phyloP scores from a whole-genome alignment of 179 eudicot species.

The Sideroxylon spinosum region DNA sequence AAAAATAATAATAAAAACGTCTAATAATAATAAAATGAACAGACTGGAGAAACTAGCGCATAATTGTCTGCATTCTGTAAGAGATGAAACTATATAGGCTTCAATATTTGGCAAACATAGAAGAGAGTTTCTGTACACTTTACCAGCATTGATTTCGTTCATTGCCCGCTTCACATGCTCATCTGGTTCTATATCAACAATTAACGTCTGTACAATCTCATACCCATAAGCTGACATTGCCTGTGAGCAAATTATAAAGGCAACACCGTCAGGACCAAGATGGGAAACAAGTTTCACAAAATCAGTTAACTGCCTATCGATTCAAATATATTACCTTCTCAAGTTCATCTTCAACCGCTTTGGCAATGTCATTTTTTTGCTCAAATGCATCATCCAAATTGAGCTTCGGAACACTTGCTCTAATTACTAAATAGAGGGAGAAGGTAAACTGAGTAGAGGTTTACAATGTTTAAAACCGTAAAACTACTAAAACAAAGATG shows the following conservation, averaged over 20 bases:
- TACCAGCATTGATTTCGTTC: constrained; percentile 54
- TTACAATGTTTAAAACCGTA: too few relatives aligned
- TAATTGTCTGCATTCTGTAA: too few relatives aligned
- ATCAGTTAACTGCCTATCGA: neutral
- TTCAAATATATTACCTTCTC: constrained; percentile 20
- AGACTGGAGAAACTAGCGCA: too few relatives aligned
- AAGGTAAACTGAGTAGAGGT: too few relatives aligned
- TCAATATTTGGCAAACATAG: neutral
- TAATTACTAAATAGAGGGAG: constrained; percentile 16
- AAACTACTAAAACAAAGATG: too few relatives aligned
- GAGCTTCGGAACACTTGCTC: constrained; percentile 29
- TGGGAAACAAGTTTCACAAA: neutral
- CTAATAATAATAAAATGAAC: too few relatives aligned
- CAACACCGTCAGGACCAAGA: neutral
- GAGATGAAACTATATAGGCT: neutral
- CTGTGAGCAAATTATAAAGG: constrained; percentile 3
- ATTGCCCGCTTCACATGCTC: constrained; percentile 55
- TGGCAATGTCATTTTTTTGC: constrained; percentile 31
- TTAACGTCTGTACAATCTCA: constrained; percentile 35
- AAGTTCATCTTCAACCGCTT: constrained; percentile 29
- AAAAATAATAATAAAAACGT: too few relatives aligned
- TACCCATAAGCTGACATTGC: constrained; percentile 31
- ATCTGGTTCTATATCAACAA: constrained; percentile 56
- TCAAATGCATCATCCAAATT: constrained; percentile 25
- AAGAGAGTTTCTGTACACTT: constrained; percentile 7